A percentile compares a stretch with the other conserved stretches of the same genome.
Evolutionary conservation across 352 stramenopile species (phyloP).

Genomic region (Phytophthora nicotianae): DNA sequence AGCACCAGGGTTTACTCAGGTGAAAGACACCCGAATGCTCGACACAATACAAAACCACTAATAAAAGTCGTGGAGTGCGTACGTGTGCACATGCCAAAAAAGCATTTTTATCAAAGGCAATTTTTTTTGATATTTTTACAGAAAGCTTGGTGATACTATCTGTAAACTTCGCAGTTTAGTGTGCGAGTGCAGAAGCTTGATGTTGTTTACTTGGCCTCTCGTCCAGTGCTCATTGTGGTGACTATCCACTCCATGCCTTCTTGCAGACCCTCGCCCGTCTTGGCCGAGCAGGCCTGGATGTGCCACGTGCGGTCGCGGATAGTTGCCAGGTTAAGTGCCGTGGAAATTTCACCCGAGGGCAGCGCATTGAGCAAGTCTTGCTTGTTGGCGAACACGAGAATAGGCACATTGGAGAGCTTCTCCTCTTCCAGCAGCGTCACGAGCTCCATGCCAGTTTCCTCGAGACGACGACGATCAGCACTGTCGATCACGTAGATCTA

Average conservation of each 20-base stretch:
- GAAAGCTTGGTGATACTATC: constrained; percentile 19
- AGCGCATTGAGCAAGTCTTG: constrained; percentile 95
- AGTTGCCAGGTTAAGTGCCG: constrained; percentile 87
- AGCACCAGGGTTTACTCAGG: constrained; percentile 30
- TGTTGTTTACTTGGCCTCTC: constrained; percentile 70
- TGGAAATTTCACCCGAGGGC: constrained; percentile 90
- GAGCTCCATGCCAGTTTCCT: constrained; percentile 94
- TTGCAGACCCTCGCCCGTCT: constrained; percentile 90
- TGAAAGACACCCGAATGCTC: constrained; percentile 36
- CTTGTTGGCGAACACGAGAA: constrained; percentile 97
- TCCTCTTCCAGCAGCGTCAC: constrained; percentile 94
- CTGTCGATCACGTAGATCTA: constrained; percentile 96
- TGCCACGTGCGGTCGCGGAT: constrained; percentile 91
- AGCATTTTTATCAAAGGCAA: constrained; percentile 13
- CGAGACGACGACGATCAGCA: constrained; percentile 90
- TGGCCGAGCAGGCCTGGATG: constrained; percentile 91
- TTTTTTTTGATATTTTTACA: constrained; percentile 24
- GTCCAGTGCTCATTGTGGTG: constrained; percentile 73
- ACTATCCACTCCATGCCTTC: constrained; percentile 91
- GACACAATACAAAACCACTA: constrained; percentile 30
- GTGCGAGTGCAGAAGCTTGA: not conserved
- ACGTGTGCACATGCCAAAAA: constrained; percentile 26
- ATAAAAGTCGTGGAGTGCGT: constrained; percentile 37
- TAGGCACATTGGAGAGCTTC: constrained; percentile 92
- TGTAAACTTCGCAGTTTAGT: constrained; percentile 13